Base-by-base conservation (phyloP, 108 stramenopile genomes). In the Skeletonema marinoi region DNA sequence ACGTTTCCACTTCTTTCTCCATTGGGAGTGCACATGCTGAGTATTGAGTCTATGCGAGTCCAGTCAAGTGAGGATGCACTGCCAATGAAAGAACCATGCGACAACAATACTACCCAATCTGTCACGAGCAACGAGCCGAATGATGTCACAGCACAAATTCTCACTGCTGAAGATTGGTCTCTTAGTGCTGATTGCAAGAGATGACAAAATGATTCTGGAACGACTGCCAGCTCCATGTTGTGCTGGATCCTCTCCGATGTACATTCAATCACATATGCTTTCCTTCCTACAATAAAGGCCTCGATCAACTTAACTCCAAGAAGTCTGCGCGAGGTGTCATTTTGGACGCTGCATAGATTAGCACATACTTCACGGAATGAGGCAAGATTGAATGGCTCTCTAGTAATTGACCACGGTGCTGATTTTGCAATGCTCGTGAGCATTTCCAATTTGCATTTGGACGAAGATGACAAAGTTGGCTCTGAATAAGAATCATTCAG, bases 51-150 rank as follows among this genome's bases (percentile, higher is more conserved):
- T 0, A 90, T 25, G 36, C 33, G 66, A 31, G 60, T 64, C 70
- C 58, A 71, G 48, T 76, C 35, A 30, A 82, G 56, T 13, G 62
- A n/a, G 21, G 46, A 25, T 9, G 61, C 17, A 3, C 48, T 73
- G 14, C 65, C 19, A 11, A 50, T 50, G 3, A 30, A 51, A 41
- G 64, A 35, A 35, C 21, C 35, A 16, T 48, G 60, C 32, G 78
- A 56, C 10, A 56, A 68, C 65, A 88, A 62, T 12, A 56, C 65
- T 5, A 54, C 39, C 92, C 92, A 93, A 68, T 93, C 92, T 21
- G 51, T 13, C 30, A 66, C 31, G 1, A 68, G 54, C 31, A 93
- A 59, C 21, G 69, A 70, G 12, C 83, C 87, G 60, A 82, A 89
- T 29, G 82, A 78, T 6, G 68, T 63, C 54, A 72, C 70, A 67